Conservation (phyloP, 164 flowering plant genomes). For the Vitis cinerea region DNA sequence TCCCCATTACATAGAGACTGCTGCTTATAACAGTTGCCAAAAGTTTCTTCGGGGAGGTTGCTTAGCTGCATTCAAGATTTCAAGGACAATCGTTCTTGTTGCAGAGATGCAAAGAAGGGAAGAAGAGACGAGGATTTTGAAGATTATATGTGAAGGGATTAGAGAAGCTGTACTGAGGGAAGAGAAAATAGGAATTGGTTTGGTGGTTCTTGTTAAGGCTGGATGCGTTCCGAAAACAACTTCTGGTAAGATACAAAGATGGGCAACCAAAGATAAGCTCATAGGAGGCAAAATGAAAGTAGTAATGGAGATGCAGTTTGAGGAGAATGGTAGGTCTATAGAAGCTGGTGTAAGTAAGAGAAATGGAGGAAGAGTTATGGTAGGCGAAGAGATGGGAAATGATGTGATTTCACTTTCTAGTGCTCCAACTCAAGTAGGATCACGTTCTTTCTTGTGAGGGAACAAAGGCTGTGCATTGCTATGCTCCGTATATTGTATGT, state of each 20-base stretch:
- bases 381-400: conserved; percentile 7
- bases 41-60: conserved; percentile 59
- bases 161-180: conserved; percentile 27
- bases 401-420: conserved; percentile 3
- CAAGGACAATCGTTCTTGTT: conserved; percentile 28
- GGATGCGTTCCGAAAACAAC: conserved; percentile 67
- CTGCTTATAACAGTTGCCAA: conserved; percentile 43
- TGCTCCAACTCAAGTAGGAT: background rate
- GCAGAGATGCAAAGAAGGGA: conserved; percentile 57
- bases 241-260: conserved; percentile 70
- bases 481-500: no score
- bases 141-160: conserved; percentile 39
- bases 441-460: no score
- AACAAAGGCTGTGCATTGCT: no score
- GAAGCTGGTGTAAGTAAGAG: background rate
- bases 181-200: conserved; percentile 35
- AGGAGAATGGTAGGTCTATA: background rate
- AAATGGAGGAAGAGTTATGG: background rate
- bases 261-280: conserved; percentile 49
- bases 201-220: conserved; percentile 52
- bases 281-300: conserved; percentile 31
- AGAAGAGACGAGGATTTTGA: conserved; percentile 15
- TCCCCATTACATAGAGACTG: conserved; percentile 62
- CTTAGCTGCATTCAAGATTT: conserved; percentile 43
- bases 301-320: conserved; percentile 28